Evolutionary conservation across 2,329 filamentous ascomycete species (phyloP).

Genomic region (Ophiostoma quercus): DNA sequence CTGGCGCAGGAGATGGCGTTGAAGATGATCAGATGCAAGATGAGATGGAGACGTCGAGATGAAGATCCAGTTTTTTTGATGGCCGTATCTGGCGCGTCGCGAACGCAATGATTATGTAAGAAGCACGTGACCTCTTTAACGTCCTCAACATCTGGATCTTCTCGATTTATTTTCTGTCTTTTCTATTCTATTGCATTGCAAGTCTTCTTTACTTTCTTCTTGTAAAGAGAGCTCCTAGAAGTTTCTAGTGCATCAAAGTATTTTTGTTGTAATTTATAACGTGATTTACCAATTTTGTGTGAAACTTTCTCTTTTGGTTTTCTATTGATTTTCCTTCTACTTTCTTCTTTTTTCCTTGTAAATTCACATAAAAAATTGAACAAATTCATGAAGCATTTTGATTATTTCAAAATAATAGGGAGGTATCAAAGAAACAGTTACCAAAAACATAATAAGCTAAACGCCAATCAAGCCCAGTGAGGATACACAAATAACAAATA

Average conservation of each 20-base stretch:
- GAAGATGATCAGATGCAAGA: neutral
- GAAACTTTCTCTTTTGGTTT: neutral
- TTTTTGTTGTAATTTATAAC: no score
- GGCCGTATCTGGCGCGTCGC: slow-evolving; percentile 5
- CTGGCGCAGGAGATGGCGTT: neutral
- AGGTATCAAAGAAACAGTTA: neutral
- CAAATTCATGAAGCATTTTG: neutral
- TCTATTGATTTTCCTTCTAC: neutral
- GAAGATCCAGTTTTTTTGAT: neutral
- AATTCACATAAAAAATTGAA: neutral
- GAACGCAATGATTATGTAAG: neutral
- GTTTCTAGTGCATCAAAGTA: no score
- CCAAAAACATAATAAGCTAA: neutral
- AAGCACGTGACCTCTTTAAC: neutral
- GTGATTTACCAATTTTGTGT: no score
- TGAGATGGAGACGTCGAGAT: neutral
- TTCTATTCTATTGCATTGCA: neutral
- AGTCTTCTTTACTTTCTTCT: no score
- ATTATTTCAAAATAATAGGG: neutral
- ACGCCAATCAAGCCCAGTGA: neutral
- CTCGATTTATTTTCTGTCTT: neutral
- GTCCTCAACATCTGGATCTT: neutral
- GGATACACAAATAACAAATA: neutral
- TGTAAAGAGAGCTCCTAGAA: no score
- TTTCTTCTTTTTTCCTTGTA: neutral